phyloP scores from a whole-genome alignment of 2,329 filamentous ascomycete genomes.

The Lecanicillium sp. region DNA sequence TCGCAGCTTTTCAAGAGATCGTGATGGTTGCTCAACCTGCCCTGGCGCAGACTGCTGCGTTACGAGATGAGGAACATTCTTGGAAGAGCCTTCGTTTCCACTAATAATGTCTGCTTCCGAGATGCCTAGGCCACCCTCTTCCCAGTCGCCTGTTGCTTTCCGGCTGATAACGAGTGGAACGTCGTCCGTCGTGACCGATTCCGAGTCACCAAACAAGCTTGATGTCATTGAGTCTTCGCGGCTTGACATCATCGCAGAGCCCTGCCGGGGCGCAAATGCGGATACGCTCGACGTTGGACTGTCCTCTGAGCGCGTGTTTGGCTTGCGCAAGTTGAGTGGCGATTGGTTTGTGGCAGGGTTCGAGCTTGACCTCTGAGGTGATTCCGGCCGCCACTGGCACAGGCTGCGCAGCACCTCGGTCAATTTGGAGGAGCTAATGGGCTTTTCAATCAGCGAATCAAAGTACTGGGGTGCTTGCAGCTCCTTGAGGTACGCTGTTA shows the following conservation, averaged over 20 bases:
- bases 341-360: slow-evolving; percentile 48
- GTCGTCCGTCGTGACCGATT: slow-evolving; percentile 71
- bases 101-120: slow-evolving; percentile 47
- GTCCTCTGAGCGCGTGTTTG: slow-evolving; percentile 58
- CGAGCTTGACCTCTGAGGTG: slow-evolving; percentile 33
- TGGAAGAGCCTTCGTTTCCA: slow-evolving; percentile 24
- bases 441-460: slow-evolving; percentile 91
- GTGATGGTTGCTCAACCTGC: slow-evolving; percentile 45
- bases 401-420: slow-evolving; percentile 79
- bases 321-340: slow-evolving; percentile 57
- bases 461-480: slow-evolving; percentile 93
- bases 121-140: slow-evolving; percentile 71
- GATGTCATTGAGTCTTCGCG: slow-evolving; percentile 84
- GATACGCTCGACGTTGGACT: slow-evolving; percentile 79
- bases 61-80: slow-evolving; percentile 43
- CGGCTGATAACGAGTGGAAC: slow-evolving; percentile 67
- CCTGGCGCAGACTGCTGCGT: slow-evolving; percentile 58
- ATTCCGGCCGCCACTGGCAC: slow-evolving; percentile 86
- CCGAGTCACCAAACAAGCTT: slow-evolving; percentile 79
- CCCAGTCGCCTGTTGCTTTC: slow-evolving; percentile 70
- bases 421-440: slow-evolving; percentile 84
- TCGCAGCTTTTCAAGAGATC: slow-evolving; percentile 65
- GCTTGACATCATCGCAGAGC: slow-evolving; percentile 72
- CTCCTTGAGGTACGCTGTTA: slow-evolving; percentile 97
- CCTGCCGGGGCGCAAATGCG: slow-evolving; percentile 57